Conservation (phyloP, 2,329 filamentous ascomycete genomes). For the Epichloe baconii region DNA sequence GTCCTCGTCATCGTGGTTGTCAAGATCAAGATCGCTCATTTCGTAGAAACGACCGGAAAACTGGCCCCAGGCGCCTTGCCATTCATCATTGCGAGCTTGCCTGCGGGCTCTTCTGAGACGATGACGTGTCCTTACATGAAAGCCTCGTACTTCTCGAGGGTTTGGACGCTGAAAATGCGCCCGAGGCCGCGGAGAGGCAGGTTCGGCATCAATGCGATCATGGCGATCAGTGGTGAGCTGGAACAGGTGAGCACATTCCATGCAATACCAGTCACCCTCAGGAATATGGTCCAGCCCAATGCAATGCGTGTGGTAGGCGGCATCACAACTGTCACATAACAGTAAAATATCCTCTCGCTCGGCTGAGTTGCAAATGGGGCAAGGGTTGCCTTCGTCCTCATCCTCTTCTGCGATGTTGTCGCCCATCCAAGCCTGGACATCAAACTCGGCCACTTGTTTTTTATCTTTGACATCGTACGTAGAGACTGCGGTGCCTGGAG, state of each 20-base stretch:
- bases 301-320: slow-evolving; percentile 83
- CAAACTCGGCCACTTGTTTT: slow-evolving; percentile 81
- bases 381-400: slow-evolving; percentile 58
- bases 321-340: slow-evolving; percentile 84
- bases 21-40: slow-evolving; percentile 28
- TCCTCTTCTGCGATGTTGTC: slow-evolving; percentile 54
- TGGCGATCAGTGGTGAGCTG: slow-evolving; percentile 19
- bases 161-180: slow-evolving; percentile 16
- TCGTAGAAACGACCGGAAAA: slow-evolving; percentile 52
- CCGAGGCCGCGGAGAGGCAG: slow-evolving; percentile 19
- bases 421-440: slow-evolving; percentile 60
- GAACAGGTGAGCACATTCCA: slow-evolving; percentile 55
- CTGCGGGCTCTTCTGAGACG: slow-evolving; percentile 41
- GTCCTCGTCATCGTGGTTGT: slow-evolving; percentile 42
- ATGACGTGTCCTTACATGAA: slow-evolving; percentile 40
- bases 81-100: slow-evolving; percentile 63
- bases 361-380: slow-evolving; percentile 68
- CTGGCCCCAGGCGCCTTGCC: slow-evolving; percentile 74
- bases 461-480: slow-evolving; percentile 62
- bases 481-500: slow-evolving; percentile 39
- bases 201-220: slow-evolving; percentile 19
- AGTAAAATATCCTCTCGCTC: slow-evolving; percentile 77
- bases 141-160: slow-evolving; percentile 20
- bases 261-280: slow-evolving; percentile 76
- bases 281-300: slow-evolving; percentile 70